These are phyloP conservation scores for Acanthamoeba castellanii DNA, from an alignment of 208 protist genomes.

Conservation along the genomic window DNA sequence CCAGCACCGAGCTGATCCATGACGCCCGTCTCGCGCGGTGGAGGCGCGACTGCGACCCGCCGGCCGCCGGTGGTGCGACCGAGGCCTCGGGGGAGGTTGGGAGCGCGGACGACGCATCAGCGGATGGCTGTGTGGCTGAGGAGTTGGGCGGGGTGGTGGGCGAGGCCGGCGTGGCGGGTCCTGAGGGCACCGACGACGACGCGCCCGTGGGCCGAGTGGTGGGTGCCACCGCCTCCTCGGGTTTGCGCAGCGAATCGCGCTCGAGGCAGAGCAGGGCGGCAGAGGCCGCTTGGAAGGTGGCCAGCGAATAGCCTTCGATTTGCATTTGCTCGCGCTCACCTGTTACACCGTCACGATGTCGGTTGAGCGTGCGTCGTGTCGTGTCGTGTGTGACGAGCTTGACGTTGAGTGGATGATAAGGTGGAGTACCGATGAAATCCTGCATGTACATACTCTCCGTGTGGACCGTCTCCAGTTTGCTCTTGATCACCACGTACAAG, in stretches of 20 bases:
- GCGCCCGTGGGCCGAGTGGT: background rate
- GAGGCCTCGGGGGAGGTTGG: background rate
- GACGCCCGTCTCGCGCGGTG: conserved; percentile 18
- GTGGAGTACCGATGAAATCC: conserved; percentile 29
- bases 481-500: conserved; percentile 56
- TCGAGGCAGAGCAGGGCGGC: conserved; percentile 32
- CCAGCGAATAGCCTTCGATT: conserved; percentile 63
- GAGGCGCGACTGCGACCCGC: background rate
- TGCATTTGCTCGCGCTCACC: conserved; percentile 56
- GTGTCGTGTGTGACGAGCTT: background rate
- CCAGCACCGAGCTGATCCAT: conserved; percentile 36
- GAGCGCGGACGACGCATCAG: background rate
- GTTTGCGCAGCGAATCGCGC: conserved; percentile 35
- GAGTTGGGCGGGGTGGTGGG: background rate
- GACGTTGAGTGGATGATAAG: background rate
- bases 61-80: background rate
- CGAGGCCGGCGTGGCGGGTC: background rate
- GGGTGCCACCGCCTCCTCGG: background rate
- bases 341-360: background rate
- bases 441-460: conserved; percentile 63
- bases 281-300: conserved; percentile 69
- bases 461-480: background rate
- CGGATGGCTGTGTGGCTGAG: background rate
- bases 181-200: background rate
- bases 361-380: background rate